A percentile compares a stretch with the other conserved stretches of the same genome.
Conservation (phyloP, 306 rosid genomes). For the Casuarina equisetifolia region DNA sequence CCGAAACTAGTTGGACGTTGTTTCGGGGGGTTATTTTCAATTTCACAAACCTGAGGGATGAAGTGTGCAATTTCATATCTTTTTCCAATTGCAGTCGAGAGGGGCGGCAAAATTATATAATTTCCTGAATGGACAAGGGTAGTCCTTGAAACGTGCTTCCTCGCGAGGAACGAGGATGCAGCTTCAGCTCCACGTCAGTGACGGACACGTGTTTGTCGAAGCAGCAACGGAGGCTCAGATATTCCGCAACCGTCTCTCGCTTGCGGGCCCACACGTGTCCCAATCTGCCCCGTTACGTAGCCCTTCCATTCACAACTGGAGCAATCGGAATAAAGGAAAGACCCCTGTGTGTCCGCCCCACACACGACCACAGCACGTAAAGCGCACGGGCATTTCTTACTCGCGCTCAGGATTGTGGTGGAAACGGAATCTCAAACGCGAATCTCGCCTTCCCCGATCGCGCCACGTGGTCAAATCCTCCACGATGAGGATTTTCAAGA, state of each 20-base stretch:
- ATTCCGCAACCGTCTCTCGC: slow-evolving; percentile 49
- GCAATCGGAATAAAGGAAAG: slow-evolving; percentile 19
- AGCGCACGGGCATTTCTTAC: neutral
- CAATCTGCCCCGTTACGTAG: slow-evolving; percentile 30
- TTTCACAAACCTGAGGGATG: neutral
- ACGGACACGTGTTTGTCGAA: slow-evolving; percentile 37
- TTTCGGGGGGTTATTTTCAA: neutral
- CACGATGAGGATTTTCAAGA: slow-evolving; percentile 8
- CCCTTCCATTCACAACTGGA: slow-evolving; percentile 41
- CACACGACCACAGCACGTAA: neutral
- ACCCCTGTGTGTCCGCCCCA: slow-evolving; percentile 4
- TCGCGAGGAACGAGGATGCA: slow-evolving; percentile 10
- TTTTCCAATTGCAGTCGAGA: neutral
- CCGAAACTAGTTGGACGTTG: too few relatives aligned
- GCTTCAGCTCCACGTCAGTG: slow-evolving; percentile 36
- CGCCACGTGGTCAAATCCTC: slow-evolving; percentile 64
- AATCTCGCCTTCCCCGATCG: slow-evolving; percentile 33
- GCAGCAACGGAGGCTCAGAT: slow-evolving; percentile 23
- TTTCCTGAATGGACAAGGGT: neutral
- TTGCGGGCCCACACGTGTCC: slow-evolving; percentile 59
- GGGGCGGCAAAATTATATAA: slow-evolving; percentile 15
- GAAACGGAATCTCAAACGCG: neutral
- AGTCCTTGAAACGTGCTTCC: slow-evolving; percentile 12
- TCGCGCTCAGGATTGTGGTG: slow-evolving; percentile 1
- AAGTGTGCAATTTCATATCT: neutral